These are phyloP conservation scores for Eucalyptus curtisii DNA, from an alignment of 345 rosid genomes.

Conservation along the genomic window DNA sequence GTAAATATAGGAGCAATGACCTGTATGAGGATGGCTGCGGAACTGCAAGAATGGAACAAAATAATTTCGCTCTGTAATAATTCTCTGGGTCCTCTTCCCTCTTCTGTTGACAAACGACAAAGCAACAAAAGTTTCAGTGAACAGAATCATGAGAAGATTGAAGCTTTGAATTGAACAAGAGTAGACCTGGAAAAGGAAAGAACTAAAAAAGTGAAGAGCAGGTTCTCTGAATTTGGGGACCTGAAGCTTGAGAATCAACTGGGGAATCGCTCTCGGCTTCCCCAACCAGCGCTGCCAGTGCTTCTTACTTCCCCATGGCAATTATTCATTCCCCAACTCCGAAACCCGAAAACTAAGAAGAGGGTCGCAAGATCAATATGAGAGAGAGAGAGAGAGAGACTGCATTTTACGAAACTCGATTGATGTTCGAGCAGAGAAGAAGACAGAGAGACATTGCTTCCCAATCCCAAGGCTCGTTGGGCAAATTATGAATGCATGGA, in stretches of 20 bases:
- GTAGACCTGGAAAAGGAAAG: neutral
- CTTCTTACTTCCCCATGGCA: neutral
- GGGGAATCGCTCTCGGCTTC: neutral
- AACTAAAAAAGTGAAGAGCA: neutral
- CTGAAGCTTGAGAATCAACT: constrained; percentile 1
- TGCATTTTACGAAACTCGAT: neutral
- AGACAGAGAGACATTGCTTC: neutral
- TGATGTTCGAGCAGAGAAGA: neutral
- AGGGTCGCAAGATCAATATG: no score
- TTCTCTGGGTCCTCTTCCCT: neutral
- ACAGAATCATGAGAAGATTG: neutral
- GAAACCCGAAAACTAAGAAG: neutral
- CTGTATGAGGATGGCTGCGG: neutral
- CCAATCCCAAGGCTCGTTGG: constrained; percentile 1
- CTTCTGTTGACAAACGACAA: neutral
- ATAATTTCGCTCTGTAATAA: neutral
- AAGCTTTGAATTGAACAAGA: neutral
- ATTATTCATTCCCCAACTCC: neutral
- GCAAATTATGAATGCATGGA: neutral
- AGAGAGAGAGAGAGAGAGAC: neutral
- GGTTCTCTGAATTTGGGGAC: neutral
- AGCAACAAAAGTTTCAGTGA: neutral
- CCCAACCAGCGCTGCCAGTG: neutral
- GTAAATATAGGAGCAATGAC: neutral
- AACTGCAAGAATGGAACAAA: neutral